Base-by-base conservation (phyloP, 73 alveolate genomes). In the Paraurostyla sp. region DNA sequence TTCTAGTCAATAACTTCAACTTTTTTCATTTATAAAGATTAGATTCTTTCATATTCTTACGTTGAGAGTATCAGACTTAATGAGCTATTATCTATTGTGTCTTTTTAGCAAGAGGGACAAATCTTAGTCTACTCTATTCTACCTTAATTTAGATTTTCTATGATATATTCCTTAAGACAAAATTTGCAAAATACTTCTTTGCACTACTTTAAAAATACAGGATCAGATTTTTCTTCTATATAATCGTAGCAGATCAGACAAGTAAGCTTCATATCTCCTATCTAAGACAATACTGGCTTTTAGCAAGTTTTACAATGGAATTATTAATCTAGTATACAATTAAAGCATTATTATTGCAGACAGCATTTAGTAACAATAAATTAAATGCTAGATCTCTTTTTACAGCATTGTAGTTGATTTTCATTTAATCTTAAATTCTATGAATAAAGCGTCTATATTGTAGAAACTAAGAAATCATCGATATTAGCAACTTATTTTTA, bases 191-290 rank as follows among this genome's bases (percentile, higher is more conserved):
- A 75, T 42, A 75, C 6, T 27, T 59, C 51, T 6, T 7, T 25
- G 25, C 76, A 59, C 22, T n/a, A 13, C 3, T 59, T 23, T 23
- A 59, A 20, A 7, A 7, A 25, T 7, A 59, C 23, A 20, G 76
- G 76, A 27, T 1, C n/a, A n/a, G 22, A 7, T 7, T 59, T 30
- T 4, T 59, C 27, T 2, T 11, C 4, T 11, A 59, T 2, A 20
- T 59, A 27, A 27, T 59, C 43, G 32, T 59, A 59, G 49, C 76
- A 59, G 43, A 59, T 27, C 9, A 59, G 76, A 27, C 76, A 59
- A 27, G 42, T 25, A 3, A 59, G 4, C 18, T 59, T 15, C 7
- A 59, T 11, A 6, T 59, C 2, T 9, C 32, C 48, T 7, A 59
- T 59, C 32, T n/a, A 27, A 59, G 9, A 6, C 7, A 20, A 3